Base-by-base conservation (phyloP, 2,329 filamentous ascomycete genomes). In the Zymoseptoria ardabiliae region DNA sequence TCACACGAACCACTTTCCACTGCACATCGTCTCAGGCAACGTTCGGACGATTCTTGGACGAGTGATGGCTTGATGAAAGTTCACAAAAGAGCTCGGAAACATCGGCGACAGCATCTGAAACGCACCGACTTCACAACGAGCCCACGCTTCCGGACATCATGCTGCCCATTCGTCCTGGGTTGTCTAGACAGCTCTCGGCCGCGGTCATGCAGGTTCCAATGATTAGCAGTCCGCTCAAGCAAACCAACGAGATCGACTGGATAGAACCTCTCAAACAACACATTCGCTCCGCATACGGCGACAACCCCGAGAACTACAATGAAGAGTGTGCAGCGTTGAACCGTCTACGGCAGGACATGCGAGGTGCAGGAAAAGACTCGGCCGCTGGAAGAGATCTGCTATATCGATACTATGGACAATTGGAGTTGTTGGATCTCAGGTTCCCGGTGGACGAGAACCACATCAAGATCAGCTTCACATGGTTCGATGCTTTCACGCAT, bases 401-500 rank as follows among this genome's bases (percentile, higher is more conserved):
- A 55, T 99, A 99, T 75, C 85, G 94, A 73, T 99, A 99, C 77
- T 99, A 99, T 73, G 94, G 93, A 49, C 94, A 99, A 78, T 83
- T 99, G 60, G 94, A 99, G 78, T 81, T 99, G 56, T 79, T 99
- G 63, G 94, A 99, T 74, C 78, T 99, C 70, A 84, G 94, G 62
- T 99, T 99, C 72, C 95, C 95, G 0, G 91, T 99, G 52, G 94
- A 99, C 69, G 94, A 99, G 78, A 94, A 96, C 71, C 93, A 99
- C 72, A 97, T 99, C 78, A 97, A 97, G 78, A 96, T 99, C 70
- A 90, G 90, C 7, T 99, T 99, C 73, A 97, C 93, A 65, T 99
- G 94, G 94, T 97, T 95, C 77, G 94, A 99, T 75, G 94, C 95
- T n/a, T 99, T 99, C 73, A 99, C 94, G 51, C 92, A 96, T 74